Base-by-base conservation (phyloP, 2,329 filamentous ascomycete species). In the Tolypocladium tundrense region DNA sequence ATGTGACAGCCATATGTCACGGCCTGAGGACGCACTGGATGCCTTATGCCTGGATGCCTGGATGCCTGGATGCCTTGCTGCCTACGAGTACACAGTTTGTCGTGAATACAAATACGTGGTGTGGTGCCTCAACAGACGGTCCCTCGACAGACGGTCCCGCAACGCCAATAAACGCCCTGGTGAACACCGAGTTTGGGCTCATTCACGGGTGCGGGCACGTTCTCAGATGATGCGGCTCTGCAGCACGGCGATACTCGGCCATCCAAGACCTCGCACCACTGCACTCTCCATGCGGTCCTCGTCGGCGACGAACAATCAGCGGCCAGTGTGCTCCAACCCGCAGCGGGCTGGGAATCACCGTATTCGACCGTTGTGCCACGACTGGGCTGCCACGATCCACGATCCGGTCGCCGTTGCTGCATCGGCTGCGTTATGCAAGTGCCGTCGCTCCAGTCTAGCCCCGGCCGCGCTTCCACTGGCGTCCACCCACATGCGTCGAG, bases 341-440 rank as follows among this genome's bases (percentile, higher is more conserved):
- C 14, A 9, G 24, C 14, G 8, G 27, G 16, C 16, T 52, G 31
- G 10, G 31, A 3, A 35, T 35, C 48, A 52, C 48, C 31, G 19
- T 31, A 37, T 52, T 37, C 48, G 2, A n/a, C 11, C 31, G 7
- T 31, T 19, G 13, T 37, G 48, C 31, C 31, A 37, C 31, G 19
- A n/a, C 48, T 31, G 48, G 48, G 8, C 48, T 16, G 19, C 48
- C 14, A 35, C 48, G 14, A 45, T 21, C 50, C 41, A 53, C 41
- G 41, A 35, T 50, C 48, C 37, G n/a, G 41, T 41, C 21, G 51
- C 56, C 39, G 51, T 35, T 21, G 51, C 56, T 39, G 56, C 31
- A 39, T 21, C 50, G 24, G 31, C 57, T 56, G 60, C 60, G 55
- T 41, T 31, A 68, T 68, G 69, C 68, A 65, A 69, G 67, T 67